These are phyloP conservation scores for Agaricus blazei DNA, from an alignment of 768 basidiomycete species.

Conservation along the genomic window DNA sequence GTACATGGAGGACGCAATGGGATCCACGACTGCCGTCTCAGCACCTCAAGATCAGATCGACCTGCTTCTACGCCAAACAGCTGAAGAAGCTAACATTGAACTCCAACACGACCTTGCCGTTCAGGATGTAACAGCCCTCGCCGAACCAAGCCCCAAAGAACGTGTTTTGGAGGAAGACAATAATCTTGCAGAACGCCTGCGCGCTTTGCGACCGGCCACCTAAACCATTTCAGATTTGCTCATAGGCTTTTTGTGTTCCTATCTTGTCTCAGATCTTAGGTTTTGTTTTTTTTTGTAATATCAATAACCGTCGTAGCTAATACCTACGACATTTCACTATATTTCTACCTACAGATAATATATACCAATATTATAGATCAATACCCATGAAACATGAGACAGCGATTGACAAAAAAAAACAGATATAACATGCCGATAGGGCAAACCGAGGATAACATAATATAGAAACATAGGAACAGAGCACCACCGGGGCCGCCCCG, in stretches of 20 bases:
- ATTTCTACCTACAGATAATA: too few relatives aligned
- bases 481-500: not conserved
- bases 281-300: not conserved
- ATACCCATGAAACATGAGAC: not conserved
- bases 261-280: conserved; percentile 2
- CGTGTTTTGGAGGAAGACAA: conserved; percentile 70
- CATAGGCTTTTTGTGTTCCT: not conserved
- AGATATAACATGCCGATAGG: not conserved
- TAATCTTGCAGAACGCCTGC: conserved; percentile 78
- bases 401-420: not conserved
- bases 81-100: conserved; percentile 96
- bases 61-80: conserved; percentile 83
- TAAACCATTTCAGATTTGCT: conserved; percentile 21
- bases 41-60: conserved; percentile 99
- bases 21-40: conserved; percentile 83
- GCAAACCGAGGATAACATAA: not conserved
- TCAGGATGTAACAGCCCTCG: conserved; percentile 53
- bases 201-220: conserved; percentile 80
- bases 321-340: not conserved
- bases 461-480: conserved; percentile 1
- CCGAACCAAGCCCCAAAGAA: conserved; percentile 47
- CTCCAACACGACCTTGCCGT: conserved; percentile 83
- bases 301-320: not conserved
- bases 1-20: conserved; percentile 98
- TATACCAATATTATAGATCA: too few relatives aligned